Conservation (phyloP, 2,329 filamentous ascomycete genomes). For the Hymenoscyphus infarciens region DNA sequence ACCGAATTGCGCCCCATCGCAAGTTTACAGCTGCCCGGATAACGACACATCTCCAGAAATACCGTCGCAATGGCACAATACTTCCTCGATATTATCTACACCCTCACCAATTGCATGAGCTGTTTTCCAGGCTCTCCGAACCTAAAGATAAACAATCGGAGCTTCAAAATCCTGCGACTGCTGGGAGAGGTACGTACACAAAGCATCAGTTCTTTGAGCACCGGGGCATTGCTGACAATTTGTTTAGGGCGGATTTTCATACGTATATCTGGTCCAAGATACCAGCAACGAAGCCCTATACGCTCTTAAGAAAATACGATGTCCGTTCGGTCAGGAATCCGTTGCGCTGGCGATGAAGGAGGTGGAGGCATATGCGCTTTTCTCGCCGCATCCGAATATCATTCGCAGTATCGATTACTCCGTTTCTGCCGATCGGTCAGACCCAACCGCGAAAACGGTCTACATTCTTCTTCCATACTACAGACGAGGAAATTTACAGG, state of each 20-base stretch:
- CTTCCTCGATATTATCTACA: conserved; percentile 84
- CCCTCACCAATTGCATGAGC: conserved; percentile 89
- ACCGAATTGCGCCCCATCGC: not conserved
- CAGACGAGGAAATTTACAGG: conserved; percentile 89
- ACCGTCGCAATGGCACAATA: conserved; percentile 66
- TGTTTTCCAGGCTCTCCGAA: conserved; percentile 94
- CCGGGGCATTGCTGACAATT: conserved; percentile 17
- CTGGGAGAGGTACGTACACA: conserved; percentile 71
- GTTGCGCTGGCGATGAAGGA: conserved; percentile 94
- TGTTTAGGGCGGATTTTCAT: conserved; percentile 86
- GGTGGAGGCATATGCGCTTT: conserved; percentile 93
- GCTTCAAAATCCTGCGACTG: conserved; percentile 91
- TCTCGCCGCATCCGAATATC: conserved; percentile 77
- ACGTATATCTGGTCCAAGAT: conserved; percentile 97
- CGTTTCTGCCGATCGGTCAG: conserved; percentile 68
- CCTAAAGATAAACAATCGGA: conserved; percentile 89
- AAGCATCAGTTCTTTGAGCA: not conserved
- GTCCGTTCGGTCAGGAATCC: conserved; percentile 94
- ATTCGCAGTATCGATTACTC: conserved; percentile 82
- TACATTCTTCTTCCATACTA: conserved; percentile 97
- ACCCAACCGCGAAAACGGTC: conserved; percentile 79
- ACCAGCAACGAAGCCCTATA: conserved; percentile 78
- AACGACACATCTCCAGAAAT: conserved; percentile 17
- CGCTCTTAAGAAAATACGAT: conserved; percentile 97
- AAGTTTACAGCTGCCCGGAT: not conserved